phyloP scores from a whole-genome alignment of 768 basidiomycete genomes.

The Psilocybe cyanescens region DNA sequence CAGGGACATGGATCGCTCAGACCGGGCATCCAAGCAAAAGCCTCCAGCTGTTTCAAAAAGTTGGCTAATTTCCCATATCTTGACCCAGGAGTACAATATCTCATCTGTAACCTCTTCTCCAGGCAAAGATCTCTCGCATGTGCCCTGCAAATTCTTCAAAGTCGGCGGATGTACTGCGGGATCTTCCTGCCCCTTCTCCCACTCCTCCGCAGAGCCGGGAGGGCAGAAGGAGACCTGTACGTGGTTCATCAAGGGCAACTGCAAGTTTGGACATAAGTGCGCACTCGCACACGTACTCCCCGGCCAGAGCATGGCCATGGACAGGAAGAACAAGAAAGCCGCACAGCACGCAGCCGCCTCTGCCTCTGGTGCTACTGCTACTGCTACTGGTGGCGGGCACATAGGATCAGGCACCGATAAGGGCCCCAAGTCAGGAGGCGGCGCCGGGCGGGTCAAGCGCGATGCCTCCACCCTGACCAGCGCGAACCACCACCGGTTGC shows the following conservation, averaged over 20 bases:
- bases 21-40: constrained; percentile 33
- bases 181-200: constrained; percentile 94
- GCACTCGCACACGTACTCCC: constrained; percentile 94
- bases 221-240: constrained; percentile 81
- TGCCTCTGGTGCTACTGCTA: constrained; percentile 34
- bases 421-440: constrained; percentile 30
- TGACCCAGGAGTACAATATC: background rate
- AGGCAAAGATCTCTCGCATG: constrained; percentile 93
- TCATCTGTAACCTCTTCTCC: constrained; percentile 11
- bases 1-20: constrained; percentile 24
- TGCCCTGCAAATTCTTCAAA: constrained; percentile 97
- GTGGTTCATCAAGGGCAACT: constrained; percentile 94
- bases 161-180: constrained; percentile 95
- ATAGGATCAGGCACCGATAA: constrained; percentile 20
- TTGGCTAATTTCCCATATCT: constrained; percentile 9
- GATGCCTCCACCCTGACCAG: background rate
- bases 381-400: background rate
- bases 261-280: constrained; percentile 75
- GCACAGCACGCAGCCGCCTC: constrained; percentile 69
- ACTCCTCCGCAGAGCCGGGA: constrained; percentile 71
- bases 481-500: constrained; percentile 28
- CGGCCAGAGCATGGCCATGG: constrained; percentile 94
- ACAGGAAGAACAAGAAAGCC: constrained; percentile 96
- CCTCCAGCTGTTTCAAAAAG: constrained; percentile 31
- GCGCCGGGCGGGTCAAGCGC: constrained; percentile 22